Conservation (phyloP, 2,329 filamentous ascomycete species). For the Colletotrichum sp. region DNA sequence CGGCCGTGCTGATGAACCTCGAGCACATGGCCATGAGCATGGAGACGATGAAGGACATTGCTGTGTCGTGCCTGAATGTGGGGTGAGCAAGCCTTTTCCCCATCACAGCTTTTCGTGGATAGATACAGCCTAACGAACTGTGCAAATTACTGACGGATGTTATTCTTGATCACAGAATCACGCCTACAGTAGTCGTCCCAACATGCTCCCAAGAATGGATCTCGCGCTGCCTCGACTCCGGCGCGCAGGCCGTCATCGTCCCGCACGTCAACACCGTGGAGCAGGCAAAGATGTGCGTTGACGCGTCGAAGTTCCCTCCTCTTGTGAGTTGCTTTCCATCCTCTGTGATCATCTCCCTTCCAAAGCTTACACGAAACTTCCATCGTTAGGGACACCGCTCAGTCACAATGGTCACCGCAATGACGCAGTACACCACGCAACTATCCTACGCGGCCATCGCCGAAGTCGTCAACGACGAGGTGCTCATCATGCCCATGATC, state of each 20-base stretch:
- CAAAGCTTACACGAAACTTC: neutral
- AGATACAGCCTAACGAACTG: too few relatives aligned
- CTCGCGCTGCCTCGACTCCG: constrained; percentile 50
- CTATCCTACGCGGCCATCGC: constrained; percentile 7
- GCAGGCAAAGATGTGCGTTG: constrained; percentile 49
- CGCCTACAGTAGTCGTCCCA: neutral
- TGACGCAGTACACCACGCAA: constrained; percentile 3
- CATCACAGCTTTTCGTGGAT: neutral
- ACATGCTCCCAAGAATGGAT: constrained; percentile 9
- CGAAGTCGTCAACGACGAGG: constrained; percentile 1
- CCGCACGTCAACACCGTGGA: constrained; percentile 51
- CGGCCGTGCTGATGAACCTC: constrained; percentile 10
- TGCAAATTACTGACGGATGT: neutral
- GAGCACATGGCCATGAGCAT: constrained; percentile 10
- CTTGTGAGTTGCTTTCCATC: constrained; percentile 25
- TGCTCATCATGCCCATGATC: constrained; percentile 12
- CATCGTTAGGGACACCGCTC: neutral
- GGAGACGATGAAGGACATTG: constrained; percentile 8
- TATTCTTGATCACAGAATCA: neutral
- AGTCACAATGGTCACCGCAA: constrained; percentile 10
- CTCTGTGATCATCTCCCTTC: neutral
- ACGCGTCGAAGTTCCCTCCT: constrained; percentile 56
- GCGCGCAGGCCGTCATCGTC: constrained; percentile 56
- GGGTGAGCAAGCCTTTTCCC: neutral
- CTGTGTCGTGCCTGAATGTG: neutral